phyloP scores from a whole-genome alignment of 202 grass and related monocot genomes.

The Setaria viridis region DNA sequence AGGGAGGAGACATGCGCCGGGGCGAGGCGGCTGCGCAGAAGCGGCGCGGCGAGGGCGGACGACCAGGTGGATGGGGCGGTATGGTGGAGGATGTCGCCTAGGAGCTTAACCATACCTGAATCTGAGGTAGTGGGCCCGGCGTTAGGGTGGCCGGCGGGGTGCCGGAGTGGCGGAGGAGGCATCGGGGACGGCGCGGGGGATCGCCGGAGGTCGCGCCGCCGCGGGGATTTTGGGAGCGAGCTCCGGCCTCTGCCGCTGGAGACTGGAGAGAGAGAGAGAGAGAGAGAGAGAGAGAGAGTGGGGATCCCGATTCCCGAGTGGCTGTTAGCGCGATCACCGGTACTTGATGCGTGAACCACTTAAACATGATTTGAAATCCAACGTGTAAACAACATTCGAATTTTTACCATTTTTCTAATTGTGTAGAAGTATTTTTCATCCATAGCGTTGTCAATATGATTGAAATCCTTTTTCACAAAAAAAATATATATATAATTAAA shows the following conservation, averaged over 20 bases:
- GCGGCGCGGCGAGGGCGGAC: constrained; percentile 49
- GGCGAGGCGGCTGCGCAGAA: constrained; percentile 48
- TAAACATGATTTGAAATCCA: not conserved
- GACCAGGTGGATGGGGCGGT: constrained; percentile 49
- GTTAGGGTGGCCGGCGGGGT: constrained; percentile 8
- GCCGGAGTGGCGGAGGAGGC: constrained; percentile 36
- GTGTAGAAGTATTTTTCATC: no score
- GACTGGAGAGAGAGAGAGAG: not conserved
- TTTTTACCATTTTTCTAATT: no score
- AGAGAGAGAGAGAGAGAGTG: not conserved
- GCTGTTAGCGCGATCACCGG: not conserved
- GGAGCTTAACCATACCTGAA: constrained; percentile 52
- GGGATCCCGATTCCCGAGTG: not conserved
- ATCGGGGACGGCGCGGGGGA: constrained; percentile 7
- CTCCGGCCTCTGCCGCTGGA: not conserved
- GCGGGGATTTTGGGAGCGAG: not conserved
- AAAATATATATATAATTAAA: no score
- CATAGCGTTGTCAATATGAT: no score
- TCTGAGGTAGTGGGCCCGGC: constrained; percentile 12
- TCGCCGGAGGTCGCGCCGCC: constrained; percentile 27
- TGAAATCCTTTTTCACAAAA: no score
- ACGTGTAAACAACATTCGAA: no score
- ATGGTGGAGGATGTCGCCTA: constrained; percentile 53
- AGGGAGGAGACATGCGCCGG: constrained; percentile 50
- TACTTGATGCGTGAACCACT: not conserved